Percentiles rank a stretch among this genome's conserved stretches.
These are phyloP conservation scores for Populus tomentosa DNA, from an alignment of 441 rosid genomes.

Conservation along the genomic window DNA sequence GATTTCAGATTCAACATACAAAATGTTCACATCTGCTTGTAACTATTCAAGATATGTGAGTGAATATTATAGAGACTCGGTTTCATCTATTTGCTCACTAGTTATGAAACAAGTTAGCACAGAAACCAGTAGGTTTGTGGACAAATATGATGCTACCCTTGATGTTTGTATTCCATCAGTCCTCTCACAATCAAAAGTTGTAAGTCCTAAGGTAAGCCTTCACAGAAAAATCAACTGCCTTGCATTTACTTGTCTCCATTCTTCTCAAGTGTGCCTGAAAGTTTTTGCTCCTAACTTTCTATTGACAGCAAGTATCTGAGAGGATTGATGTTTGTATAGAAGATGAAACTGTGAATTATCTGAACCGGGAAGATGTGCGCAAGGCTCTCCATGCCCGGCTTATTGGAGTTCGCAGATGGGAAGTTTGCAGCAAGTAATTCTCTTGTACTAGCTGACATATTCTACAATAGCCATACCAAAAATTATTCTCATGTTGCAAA, in stretches of 20 bases:
- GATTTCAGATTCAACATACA: constrained; percentile 79
- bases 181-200: constrained; percentile 69
- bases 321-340: constrained; percentile 90
- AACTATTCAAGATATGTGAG: constrained; percentile 92
- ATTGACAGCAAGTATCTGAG: constrained; percentile 63
- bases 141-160: constrained; percentile 93
- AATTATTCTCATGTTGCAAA: background rate
- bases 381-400: constrained; percentile 85
- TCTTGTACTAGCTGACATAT: constrained; percentile 1
- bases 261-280: background rate
- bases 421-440: constrained; percentile 89
- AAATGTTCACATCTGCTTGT: constrained; percentile 81
- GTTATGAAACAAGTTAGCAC: constrained; percentile 78
- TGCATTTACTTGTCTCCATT: background rate
- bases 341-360: constrained; percentile 77
- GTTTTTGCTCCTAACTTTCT: constrained; percentile 7
- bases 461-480: background rate
- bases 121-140: constrained; percentile 91
- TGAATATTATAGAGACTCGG: constrained; percentile 77
- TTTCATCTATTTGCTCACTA: constrained; percentile 67
- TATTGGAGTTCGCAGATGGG: constrained; percentile 73
- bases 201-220: constrained; percentile 60
- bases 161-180: constrained; percentile 92
- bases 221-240: background rate
- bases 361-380: constrained; percentile 81